Evolutionary conservation across 495 filamentous ascomycete species (phyloP), one percentile per base, ranked within the genome.

Genomic region (Barbatosphaeria neglecta): DNA sequence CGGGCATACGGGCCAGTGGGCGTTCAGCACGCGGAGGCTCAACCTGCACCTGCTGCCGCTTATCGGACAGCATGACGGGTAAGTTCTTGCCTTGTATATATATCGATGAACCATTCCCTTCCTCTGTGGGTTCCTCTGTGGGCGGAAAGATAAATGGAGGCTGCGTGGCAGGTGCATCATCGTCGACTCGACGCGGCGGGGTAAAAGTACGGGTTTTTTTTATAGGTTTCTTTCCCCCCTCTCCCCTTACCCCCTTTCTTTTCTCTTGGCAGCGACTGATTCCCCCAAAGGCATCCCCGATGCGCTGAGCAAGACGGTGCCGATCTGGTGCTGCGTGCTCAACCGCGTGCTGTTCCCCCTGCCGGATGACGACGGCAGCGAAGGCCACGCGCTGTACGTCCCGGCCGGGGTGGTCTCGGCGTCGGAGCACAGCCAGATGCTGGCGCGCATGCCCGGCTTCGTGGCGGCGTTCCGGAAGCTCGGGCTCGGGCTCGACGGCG

Each of bases 121-220:
- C 39, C 8, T 13, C 13, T 48, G 7, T 41, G 7, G 2, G 4
- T 43, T 23, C n/a, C 18, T 43, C 18, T 44, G 16, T 37, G 22
- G 18, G 22, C 4, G 7, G 22, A 18, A 9, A n/a, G n/a, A n/a
- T n/a, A n/a, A n/a, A n/a, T n/a, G n/a, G 31, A 43, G 39, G 24
- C 37, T 38, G 44, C 52, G 28, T 22, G 49, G 43, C 59, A 88
- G 87, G 24, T 90, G 84, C 60, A 84, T 97, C 52, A 82, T 98
- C 40, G 86, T 95, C 31, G 92, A 98, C 65, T 95, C 90, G n/a
- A 98, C 90, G 1, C 73, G 90, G 43, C 70, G 89, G 44, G 90
- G 90, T 10, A 98, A 98, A 70, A 74, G 82, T 79, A 73, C n/a
- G 51, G 72, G 72, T 39, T 18, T 4, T 39, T 39, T 16, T 31